phyloP scores from a whole-genome alignment of 2,329 filamentous ascomycete genomes.

The Seiridium cupressi region DNA sequence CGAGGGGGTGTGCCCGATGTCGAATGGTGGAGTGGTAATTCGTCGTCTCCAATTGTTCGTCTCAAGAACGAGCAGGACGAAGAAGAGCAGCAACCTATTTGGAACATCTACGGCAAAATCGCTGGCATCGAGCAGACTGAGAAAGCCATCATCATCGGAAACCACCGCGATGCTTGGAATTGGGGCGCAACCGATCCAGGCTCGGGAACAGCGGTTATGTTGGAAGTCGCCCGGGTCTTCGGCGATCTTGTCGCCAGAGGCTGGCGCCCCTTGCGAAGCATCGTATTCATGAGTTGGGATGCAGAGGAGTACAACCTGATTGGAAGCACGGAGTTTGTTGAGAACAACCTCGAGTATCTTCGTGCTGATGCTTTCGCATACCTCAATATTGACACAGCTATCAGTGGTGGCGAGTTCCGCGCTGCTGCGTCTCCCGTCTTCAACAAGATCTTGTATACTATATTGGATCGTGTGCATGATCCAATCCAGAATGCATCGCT shows the following conservation, averaged over 20 bases:
- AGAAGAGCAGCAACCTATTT: slow-evolving; percentile 77
- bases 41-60: slow-evolving; percentile 72
- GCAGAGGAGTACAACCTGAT: slow-evolving; percentile 90
- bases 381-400: slow-evolving; percentile 83
- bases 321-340: slow-evolving; percentile 92
- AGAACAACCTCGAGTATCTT: slow-evolving; percentile 73
- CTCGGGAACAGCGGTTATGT: slow-evolving; percentile 84
- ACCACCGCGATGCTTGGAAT: slow-evolving; percentile 90
- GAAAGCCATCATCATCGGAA: slow-evolving; percentile 86
- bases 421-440: slow-evolving; percentile 82
- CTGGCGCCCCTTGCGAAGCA: slow-evolving; percentile 90
- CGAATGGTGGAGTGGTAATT: slow-evolving; percentile 82
- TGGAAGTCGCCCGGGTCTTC: slow-evolving; percentile 84
- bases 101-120: slow-evolving; percentile 87
- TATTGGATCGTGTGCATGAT: slow-evolving; percentile 73
- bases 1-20: slow-evolving; percentile 73
- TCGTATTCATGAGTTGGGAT: slow-evolving; percentile 97
- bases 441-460: slow-evolving; percentile 66
- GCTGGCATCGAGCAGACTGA: slow-evolving; percentile 78
- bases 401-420: slow-evolving; percentile 72
- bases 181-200: slow-evolving; percentile 85
- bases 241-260: slow-evolving; percentile 73
- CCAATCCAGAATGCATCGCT: slow-evolving; percentile 71
- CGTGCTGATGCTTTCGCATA: slow-evolving; percentile 79
- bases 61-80: slow-evolving; percentile 88